These are phyloP conservation scores for Saturnispora serradocipensis DNA, from an alignment of 805 yeast genomes.

Conservation along the genomic window DNA sequence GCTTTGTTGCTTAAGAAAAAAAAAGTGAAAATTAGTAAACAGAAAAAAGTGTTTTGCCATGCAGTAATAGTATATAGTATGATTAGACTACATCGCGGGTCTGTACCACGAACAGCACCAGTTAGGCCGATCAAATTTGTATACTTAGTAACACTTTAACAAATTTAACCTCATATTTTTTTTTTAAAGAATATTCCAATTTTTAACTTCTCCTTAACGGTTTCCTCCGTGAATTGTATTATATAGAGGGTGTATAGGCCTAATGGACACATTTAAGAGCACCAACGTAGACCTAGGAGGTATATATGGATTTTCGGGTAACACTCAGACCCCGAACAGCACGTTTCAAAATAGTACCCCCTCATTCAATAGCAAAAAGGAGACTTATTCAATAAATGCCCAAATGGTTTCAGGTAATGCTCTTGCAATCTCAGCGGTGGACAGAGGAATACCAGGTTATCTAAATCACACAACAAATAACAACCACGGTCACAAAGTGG, in stretches of 20 bases:
- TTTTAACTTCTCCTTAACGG: not conserved
- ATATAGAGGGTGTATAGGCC: not conserved
- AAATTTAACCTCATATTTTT: not conserved
- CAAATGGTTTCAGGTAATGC: conserved; percentile 1
- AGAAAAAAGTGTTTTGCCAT: too few species aligned
- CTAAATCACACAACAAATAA: not conserved
- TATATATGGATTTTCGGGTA: not conserved
- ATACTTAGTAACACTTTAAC: not conserved
- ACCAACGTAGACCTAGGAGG: not conserved
- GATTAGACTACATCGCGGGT: too few species aligned
- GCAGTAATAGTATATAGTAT: too few species aligned
- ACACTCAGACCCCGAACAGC: not conserved
- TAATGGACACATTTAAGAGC: not conserved
- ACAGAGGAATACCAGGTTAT: not conserved
- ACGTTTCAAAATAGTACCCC: not conserved
- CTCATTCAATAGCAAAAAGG: not conserved
- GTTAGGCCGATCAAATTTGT: not conserved
- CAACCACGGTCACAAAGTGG: not conserved
- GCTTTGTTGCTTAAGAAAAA: too few species aligned
- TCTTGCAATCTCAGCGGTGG: not conserved
- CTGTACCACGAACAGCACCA: not conserved
- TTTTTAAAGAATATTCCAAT: not conserved
- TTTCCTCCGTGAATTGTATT: not conserved
- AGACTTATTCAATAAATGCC: not conserved
- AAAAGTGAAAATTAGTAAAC: too few species aligned